Base-by-base conservation (phyloP, 1,284 basidiomycete genomes). In the Leccinum pachyderme region DNA sequence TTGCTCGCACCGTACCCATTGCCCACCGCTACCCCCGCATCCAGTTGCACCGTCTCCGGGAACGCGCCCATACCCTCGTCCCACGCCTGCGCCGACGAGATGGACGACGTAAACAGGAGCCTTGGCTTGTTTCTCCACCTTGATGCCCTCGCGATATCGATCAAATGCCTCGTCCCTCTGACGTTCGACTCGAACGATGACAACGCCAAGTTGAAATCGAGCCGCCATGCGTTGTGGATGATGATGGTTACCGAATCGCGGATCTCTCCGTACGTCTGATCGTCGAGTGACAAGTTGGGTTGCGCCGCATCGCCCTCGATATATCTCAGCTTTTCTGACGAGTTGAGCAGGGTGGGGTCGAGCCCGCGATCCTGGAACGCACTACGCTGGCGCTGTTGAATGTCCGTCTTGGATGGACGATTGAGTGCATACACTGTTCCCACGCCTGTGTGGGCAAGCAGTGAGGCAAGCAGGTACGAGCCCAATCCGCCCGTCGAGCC, bases 151-250 rank as follows among this genome's bases (percentile, higher is more conserved):
- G 72, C 70, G 15, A 75, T 63, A 28, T 77, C 69, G 24, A 73
- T 61, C 31, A 74, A 52, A 52, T 68, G 54, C 11, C 67, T 64
- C 5, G 65, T 63, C 22, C 65, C 67, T 13, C 41, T 54, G 6
- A 75, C 55, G 32, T 70, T 63, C 0, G 66, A 58, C 47, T 73
- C 73, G 22, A 73, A 73, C 2, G 73, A 74, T 2, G 64, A 56
- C 12, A 74, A 49, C 5, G 63, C 58, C 1, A 74, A 56, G 15
- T 74, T 75, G 59, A 75, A 76, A 58, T 77, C 68, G 4, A 75
- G 61, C 0, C 66, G 48, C 27, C 45, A 46, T 6, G 27, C 45
- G 15, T 46, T 46, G 9, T 46, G 45, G 15, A 46, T 46, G n/a
- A 74, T 63, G 29, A 60, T 32, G 1, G 69, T 72, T 5, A 66